Evolutionary conservation across 805 yeast genomes (phyloP), one percentile per base, ranked within the genome.

Genomic region (Wickerhamomyces subpelliculosus): DNA sequence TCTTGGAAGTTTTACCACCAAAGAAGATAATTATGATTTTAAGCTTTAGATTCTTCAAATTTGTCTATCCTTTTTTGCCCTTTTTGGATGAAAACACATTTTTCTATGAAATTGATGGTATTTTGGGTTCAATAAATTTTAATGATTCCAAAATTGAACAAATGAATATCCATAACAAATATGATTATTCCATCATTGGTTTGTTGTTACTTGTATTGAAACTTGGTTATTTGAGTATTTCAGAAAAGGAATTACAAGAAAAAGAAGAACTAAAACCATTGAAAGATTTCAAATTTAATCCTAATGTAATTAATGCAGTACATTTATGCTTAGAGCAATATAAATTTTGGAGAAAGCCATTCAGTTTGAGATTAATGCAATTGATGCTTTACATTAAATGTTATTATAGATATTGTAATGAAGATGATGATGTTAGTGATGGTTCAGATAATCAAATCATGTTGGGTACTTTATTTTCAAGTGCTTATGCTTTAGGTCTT

Each of bases 371-470:
- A 3, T 64, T 78, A 8, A 55, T 79, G 41, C 84, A 78, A 52
- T 67, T 78, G 41, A 67, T 74, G 13, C 43, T 76, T 26, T 60
- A 68, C 41, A 57, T 71, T 49, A 67, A 73, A 44, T 57, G 70
- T 19, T 78, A 77, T 54, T 72, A 60, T 44, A 63, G 57, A 25
- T 61, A 55, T 37, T 69, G 77, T 1, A 79, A 78, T 0, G 80
- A 75, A 46, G 75, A 73, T 49, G 81, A 80, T 28, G 80, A 75
- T 48, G 67, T 72, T 2, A 61, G 64, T 4, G 78, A 70, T 40
- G 71, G 68, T 28, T 73, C 73, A 8, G 75, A 68, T 37, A 57
- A 72, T 0, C 70, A 65, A 35, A 65, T 72, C 5, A 66, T 67
- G 43, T 57, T 68, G 8, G 74, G 76, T 3, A 56, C 71, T 42